Conservation (phyloP, 176 grass and related monocot genomes). For the Bonia amplexicaulis region DNA sequence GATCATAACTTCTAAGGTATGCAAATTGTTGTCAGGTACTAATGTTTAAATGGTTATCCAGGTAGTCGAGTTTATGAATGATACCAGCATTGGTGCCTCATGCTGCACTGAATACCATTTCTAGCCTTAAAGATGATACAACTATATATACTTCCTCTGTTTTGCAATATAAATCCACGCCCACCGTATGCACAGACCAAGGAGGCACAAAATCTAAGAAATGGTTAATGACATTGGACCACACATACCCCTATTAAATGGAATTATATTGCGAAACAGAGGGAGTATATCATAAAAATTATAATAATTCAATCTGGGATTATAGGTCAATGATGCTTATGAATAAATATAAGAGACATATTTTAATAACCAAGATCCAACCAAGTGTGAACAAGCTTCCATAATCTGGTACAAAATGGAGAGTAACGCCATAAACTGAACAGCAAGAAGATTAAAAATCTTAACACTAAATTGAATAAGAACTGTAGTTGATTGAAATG, state of each 20-base stretch:
- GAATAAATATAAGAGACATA: not conserved
- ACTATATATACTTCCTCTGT: not conserved
- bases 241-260: not conserved
- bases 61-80: not conserved
- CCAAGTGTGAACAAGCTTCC: not conserved
- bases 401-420: not conserved
- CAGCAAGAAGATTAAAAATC: not conserved
- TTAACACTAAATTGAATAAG: not conserved
- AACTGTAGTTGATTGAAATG: not conserved
- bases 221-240: not conserved
- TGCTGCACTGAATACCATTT: not conserved
- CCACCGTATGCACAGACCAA: not conserved
- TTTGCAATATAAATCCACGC: not conserved
- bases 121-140: not conserved
- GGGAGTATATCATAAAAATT: not conserved
- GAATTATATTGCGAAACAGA: not conserved
- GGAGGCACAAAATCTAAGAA: not conserved
- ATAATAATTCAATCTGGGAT: not conserved
- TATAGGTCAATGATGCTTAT: not conserved
- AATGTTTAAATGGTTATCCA: not conserved
- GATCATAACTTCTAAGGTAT: not conserved
- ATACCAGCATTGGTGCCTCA: not conserved
- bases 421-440: conserved; percentile 9
- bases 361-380: conserved; percentile 7
- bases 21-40: not conserved